These are phyloP conservation scores for Penicillium lagena DNA, from an alignment of 495 filamentous ascomycete genomes.

Conservation along the genomic window DNA sequence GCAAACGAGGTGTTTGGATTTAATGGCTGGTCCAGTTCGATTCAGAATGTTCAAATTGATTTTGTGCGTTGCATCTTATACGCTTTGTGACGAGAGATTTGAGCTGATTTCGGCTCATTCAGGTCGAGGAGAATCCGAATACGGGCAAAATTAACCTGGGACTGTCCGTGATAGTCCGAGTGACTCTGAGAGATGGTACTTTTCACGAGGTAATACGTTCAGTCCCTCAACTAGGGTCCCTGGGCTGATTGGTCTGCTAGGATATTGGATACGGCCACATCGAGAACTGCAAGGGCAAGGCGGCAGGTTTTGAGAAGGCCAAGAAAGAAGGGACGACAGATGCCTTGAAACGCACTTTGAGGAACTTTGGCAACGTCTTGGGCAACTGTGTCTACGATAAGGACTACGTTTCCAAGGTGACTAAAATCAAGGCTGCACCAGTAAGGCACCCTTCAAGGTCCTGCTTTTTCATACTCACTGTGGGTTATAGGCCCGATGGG, in stretches of 20 bases:
- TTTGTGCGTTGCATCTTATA: constrained; percentile 50
- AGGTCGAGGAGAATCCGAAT: constrained; percentile 58
- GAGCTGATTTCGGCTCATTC: not conserved
- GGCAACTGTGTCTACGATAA: constrained; percentile 99
- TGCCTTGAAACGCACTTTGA: constrained; percentile 78
- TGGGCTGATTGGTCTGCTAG: constrained; percentile 20
- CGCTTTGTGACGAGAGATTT: no score
- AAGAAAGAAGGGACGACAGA: constrained; percentile 98
- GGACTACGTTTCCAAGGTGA: constrained; percentile 77
- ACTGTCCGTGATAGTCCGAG: constrained; percentile 78
- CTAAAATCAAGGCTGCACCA: constrained; percentile 66
- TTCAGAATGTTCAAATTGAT: constrained; percentile 84
- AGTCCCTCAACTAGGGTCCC: no score
- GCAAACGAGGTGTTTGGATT: constrained; percentile 99
- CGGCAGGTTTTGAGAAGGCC: constrained; percentile 90
- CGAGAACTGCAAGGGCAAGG: constrained; percentile 92
- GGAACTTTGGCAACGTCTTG: constrained; percentile 92
- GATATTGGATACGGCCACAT: constrained; percentile 95
- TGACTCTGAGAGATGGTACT: constrained; percentile 85
- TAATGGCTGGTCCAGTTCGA: constrained; percentile 93
- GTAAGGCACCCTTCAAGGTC: constrained; percentile 23
- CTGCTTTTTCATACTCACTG: no score
- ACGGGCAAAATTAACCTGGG: constrained; percentile 72
- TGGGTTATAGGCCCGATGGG: constrained; percentile 52
- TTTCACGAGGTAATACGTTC: constrained; percentile 64